These are phyloP conservation scores for Lachancea meyersii DNA, from an alignment of 805 yeast genomes.

Conservation along the genomic window DNA sequence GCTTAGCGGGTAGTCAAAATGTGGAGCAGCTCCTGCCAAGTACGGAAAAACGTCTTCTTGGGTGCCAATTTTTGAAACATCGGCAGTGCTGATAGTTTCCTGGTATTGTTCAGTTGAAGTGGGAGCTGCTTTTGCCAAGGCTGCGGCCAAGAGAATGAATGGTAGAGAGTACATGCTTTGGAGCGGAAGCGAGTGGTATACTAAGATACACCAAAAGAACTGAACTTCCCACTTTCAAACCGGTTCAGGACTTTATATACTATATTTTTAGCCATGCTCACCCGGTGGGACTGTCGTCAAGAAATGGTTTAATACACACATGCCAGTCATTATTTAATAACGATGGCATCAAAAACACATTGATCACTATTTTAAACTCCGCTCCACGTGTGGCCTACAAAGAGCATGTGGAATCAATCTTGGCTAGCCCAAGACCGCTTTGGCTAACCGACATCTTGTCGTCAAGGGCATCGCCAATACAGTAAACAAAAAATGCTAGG, in stretches of 20 bases:
- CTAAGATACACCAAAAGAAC: neutral
- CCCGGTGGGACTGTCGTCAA: too few species aligned
- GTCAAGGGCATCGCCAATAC: neutral
- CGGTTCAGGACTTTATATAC: too few species aligned
- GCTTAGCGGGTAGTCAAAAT: conserved; percentile 42
- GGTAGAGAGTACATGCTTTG: neutral
- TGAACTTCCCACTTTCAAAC: too few species aligned
- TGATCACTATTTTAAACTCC: too few species aligned
- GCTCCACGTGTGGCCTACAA: too few species aligned
- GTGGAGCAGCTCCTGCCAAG: conserved; percentile 54
- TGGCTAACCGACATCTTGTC: too few species aligned
- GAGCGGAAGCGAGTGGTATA: neutral
- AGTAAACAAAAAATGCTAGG: neutral
- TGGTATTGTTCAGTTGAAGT: neutral
- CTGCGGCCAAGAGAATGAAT: conserved; percentile 3
- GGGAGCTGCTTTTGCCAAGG: conserved; percentile 6
- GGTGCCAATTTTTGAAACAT: conserved; percentile 9
- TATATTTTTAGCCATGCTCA: too few species aligned
- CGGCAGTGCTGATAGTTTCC: neutral
- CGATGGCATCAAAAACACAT: too few species aligned
- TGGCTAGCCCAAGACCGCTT: too few species aligned
- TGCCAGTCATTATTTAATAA: too few species aligned
- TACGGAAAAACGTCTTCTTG: conserved; percentile 38
- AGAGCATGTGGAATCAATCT: too few species aligned
- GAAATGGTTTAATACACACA: too few species aligned